Percentiles rank a stretch among this genome's conserved stretches.
These are phyloP conservation scores for Boletus edulis DNA, from an alignment of 768 basidiomycete genomes.

Conservation along the genomic window DNA sequence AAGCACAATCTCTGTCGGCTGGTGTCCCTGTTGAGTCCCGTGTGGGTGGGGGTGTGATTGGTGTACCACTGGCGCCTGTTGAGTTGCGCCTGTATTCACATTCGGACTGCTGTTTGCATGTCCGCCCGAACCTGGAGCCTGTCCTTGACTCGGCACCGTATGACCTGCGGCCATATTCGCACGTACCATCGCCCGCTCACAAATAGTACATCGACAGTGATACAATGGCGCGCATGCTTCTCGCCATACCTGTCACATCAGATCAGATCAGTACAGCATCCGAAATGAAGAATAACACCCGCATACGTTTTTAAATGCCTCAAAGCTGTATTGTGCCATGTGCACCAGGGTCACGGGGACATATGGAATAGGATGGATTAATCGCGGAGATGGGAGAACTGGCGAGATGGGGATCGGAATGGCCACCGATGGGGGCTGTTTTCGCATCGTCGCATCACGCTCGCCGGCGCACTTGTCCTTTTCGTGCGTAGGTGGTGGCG, in stretches of 20 bases:
- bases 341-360: slow-evolving; percentile 56
- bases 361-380: slow-evolving; percentile 67
- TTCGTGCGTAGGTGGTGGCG: slow-evolving; percentile 54
- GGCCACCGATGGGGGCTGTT: slow-evolving; percentile 28
- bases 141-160: slow-evolving; percentile 30
- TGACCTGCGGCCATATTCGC: slow-evolving; percentile 45
- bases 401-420: slow-evolving; percentile 50
- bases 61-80: slow-evolving; percentile 2
- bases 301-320: slow-evolving; percentile 57
- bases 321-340: slow-evolving; percentile 55
- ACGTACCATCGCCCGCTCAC: slow-evolving; percentile 60
- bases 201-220: slow-evolving; percentile 71
- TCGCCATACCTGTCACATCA: slow-evolving; percentile 56
- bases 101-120: not conserved
- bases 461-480: slow-evolving; percentile 35
- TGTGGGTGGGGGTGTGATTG: slow-evolving; percentile 5
- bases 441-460: slow-evolving; percentile 8
- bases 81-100: not conserved
- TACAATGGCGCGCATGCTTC: slow-evolving; percentile 72
- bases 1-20: slow-evolving; percentile 21
- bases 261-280: not conserved
- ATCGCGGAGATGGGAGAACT: slow-evolving; percentile 56
- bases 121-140: slow-evolving; percentile 9
- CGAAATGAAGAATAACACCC: not conserved
- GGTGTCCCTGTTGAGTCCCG: slow-evolving; percentile 9